Base-by-base conservation (phyloP, 257 asterid species). In the Nicotiana undulata region DNA sequence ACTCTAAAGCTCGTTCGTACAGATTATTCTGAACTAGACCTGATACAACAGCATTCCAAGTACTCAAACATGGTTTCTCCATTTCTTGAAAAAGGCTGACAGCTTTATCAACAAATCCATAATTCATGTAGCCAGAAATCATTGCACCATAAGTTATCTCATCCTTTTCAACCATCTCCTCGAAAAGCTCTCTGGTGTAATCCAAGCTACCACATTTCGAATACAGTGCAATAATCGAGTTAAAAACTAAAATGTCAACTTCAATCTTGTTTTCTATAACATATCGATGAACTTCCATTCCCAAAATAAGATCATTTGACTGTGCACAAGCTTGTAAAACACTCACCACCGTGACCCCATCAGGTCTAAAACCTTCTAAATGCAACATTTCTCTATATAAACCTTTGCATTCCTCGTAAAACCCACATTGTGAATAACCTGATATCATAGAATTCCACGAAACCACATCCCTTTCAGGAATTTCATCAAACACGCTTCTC, bases 401-500 rank as follows among this genome's bases (percentile, higher is more conserved):
- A 44, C 63, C 84, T 88, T 93, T 95, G 88, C 97, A 92, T 63
- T 93, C 95, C 83, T 86, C 88, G 16, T 85, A 88, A 82, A 83
- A 82, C 49, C 97, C 98, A 64, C 90, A 91, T 79, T 92, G 98
- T 53, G 95, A 84, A 67, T 89, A 95, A 81, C 98, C 98, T 1
- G 98, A 84, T 85, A 93, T 88, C 93, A 94, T 92, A 0, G 98
- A 86, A 84, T 93, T 94, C 98, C 98, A 93, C 5, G 97, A 90
- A 20, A 94, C 98, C 83, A 84, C 81, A 84, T 94, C 98, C 81
- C 87, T 91, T 67, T 61, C 86, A 26, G 90, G 86, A 92, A 95
- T 89, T 81, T 80, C 88, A 83, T 93, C 88, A 65, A 95, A 95
- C 86, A 91, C 29, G 15, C 16, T 63, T 83, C 89, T 86, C 1